A percentile compares a stretch with the other conserved stretches of the same genome.
Conservation (phyloP, 306 rosid genomes). For the Acmispon strigosus region DNA sequence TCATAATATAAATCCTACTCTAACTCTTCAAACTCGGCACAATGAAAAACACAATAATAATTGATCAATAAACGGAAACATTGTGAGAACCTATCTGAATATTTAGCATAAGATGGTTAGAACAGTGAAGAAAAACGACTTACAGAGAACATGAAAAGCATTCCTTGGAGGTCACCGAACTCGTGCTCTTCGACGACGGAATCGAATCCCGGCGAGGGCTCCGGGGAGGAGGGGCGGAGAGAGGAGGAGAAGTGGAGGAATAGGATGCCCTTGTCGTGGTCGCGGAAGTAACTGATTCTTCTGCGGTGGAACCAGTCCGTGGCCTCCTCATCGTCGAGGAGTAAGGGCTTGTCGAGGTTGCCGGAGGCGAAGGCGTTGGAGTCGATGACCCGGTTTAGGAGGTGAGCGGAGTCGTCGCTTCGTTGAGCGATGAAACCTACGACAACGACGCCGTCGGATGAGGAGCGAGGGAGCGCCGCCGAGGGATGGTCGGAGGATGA, state of each 20-base stretch:
- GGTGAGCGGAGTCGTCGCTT: slow-evolving; percentile 48
- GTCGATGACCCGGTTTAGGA: slow-evolving; percentile 74
- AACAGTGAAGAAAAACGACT: slow-evolving; percentile 22
- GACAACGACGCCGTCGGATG: slow-evolving; percentile 66
- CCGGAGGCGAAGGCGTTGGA: slow-evolving; percentile 79
- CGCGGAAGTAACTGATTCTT: slow-evolving; percentile 59
- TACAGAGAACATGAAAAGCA: slow-evolving; percentile 94
- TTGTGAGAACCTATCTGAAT: background rate
- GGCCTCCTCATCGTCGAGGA: slow-evolving; percentile 46
- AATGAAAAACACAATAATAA: background rate
- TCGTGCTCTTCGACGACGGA: slow-evolving; percentile 56
- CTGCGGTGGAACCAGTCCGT: slow-evolving; percentile 61
- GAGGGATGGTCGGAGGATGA: slow-evolving; percentile 33
- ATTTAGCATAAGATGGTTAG: background rate
- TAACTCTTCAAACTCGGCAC: background rate
- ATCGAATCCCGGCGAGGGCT: slow-evolving; percentile 40
- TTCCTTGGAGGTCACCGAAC: slow-evolving; percentile 69
- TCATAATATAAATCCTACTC: slow-evolving; percentile 5
- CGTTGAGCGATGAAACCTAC: slow-evolving; percentile 69
- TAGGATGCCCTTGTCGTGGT: slow-evolving; percentile 58
- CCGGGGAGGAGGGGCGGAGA: slow-evolving; percentile 24
- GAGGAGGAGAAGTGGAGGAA: slow-evolving; percentile 49
- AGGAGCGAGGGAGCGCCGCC: slow-evolving; percentile 29
- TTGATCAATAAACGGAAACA: background rate
- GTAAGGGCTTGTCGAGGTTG: slow-evolving; percentile 36